A percentile compares a stretch with the other conserved stretches of the same genome.
Evolutionary conservation across 352 stramenopile species (phyloP).

Genomic region (Phytophthora sojae): DNA sequence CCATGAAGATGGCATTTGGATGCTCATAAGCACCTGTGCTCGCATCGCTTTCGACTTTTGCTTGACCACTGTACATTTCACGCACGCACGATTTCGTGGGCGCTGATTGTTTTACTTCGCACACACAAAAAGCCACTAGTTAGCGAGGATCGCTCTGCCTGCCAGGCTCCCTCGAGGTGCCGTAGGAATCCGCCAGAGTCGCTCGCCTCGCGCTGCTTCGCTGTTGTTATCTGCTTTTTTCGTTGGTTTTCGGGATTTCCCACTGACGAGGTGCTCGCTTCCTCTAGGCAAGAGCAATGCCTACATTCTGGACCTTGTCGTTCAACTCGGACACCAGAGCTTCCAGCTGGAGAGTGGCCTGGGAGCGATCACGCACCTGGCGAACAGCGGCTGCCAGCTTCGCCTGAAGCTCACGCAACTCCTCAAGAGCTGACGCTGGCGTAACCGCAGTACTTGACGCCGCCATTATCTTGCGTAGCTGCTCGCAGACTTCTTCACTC

Average conservation of each 20-base stretch:
- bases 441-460: conserved; percentile 40
- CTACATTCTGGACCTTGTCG: conserved; percentile 76
- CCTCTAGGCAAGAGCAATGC: conserved; percentile 57
- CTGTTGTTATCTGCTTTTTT: conserved; percentile 39
- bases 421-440: conserved; percentile 60
- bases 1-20: conserved; percentile 15
- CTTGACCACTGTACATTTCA: conserved; percentile 40
- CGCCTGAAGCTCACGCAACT: conserved; percentile 67
- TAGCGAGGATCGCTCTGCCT: conserved; percentile 19
- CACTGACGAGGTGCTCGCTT: conserved; percentile 14
- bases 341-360: conserved; percentile 67
- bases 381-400: conserved; percentile 64
- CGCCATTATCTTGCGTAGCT: conserved; percentile 57
- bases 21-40: conserved; percentile 22
- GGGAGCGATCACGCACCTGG: conserved; percentile 66
- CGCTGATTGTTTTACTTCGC: conserved; percentile 36
- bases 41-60: conserved; percentile 30
- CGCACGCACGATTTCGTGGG: conserved; percentile 36
- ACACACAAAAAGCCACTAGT: conserved; percentile 42
- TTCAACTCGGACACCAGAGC: conserved; percentile 69
- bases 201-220: conserved; percentile 23
- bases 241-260: conserved; percentile 24
- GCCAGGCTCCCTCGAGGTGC: conserved; percentile 7
- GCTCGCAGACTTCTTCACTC: conserved; percentile 67
- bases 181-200: conserved; percentile 1